Evolutionary conservation across 2,329 filamentous ascomycete genomes (phyloP), one percentile per base, ranked within the genome.

Genomic region (Rhynchosporium secalis): DNA sequence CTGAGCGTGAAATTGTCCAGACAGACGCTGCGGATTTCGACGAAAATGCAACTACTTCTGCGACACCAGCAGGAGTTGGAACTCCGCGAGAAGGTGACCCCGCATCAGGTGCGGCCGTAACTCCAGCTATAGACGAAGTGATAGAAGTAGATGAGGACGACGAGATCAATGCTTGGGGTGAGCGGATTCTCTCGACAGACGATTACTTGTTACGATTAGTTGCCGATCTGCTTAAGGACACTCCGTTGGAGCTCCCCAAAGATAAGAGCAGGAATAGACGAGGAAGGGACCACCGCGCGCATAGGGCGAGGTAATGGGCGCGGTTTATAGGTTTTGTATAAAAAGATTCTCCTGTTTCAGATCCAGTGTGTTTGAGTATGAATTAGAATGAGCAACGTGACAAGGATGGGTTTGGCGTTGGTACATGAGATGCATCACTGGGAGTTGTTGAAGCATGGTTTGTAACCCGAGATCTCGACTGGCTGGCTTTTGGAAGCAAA

Each of bases 1-100:
- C 95, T 0, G 90, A 96, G 73, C 95, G 90, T 72, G 95, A 99
- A 75, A 88, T 95, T 13, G 83, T 88, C 52, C 86, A 91, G 70
- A 89, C 90, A 29, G 92, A 96, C 69, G 91, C 93, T 51, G 90
- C 86, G 4, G 92, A 96, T 72, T 96, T 96, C 68, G 86, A 86
- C 2, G 90, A 93, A 71, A 84, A 85, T 74, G 77, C 82, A 15
- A 74, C 69, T 36, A 67, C 69, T 13, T 66, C 68, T 29, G 67
- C 67, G 49, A 73, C 71, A 12, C 72, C 69, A 45, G 69, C 69
- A 26, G 72, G 65, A 3, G 49, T 62, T 41, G 72, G 64, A 26
- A 74, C 72, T 41, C 72, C 72, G 43, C 60, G 62, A 26, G 71
- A 73, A 38, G 69, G 62, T 13, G 55, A 41, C 0, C 65, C 70